A percentile compares a stretch with the other conserved stretches of the same genome.
phyloP scores from a whole-genome alignment of 2,329 filamentous ascomycete genomes.

The Cordyceps javanica region DNA sequence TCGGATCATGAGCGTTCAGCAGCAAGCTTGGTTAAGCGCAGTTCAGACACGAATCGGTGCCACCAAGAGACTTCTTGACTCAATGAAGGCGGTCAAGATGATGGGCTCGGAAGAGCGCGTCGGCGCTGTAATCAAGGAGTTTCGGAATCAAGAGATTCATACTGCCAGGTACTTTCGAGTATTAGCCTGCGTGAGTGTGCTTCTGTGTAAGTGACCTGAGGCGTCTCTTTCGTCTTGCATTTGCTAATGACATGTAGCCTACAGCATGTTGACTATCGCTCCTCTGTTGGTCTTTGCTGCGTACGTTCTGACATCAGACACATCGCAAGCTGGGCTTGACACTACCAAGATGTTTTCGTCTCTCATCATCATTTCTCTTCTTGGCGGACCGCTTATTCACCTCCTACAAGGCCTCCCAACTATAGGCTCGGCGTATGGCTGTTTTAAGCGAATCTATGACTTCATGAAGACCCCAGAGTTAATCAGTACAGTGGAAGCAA shows the following conservation, averaged over 20 bases:
- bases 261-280: neutral
- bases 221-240: neutral
- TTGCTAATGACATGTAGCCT: neutral
- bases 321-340: neutral
- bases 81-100: neutral
- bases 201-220: neutral
- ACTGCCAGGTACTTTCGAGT: neutral
- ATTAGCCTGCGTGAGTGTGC: neutral
- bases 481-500: neutral
- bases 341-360: neutral
- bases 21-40: neutral
- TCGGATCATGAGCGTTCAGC: neutral
- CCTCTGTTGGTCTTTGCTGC: neutral
- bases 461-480: neutral
- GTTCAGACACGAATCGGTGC: neutral
- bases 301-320: neutral
- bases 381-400: neutral
- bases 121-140: neutral
- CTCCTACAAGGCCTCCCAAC: neutral
- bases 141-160: neutral
- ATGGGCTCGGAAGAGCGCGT: neutral
- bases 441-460: neutral
- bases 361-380: neutral
- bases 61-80: neutral
- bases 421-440: neutral